Evolutionary conservation across 495 filamentous ascomycete species (phyloP), one percentile per base, ranked within the genome.

Genomic region (Hyaloscypha variabilis): DNA sequence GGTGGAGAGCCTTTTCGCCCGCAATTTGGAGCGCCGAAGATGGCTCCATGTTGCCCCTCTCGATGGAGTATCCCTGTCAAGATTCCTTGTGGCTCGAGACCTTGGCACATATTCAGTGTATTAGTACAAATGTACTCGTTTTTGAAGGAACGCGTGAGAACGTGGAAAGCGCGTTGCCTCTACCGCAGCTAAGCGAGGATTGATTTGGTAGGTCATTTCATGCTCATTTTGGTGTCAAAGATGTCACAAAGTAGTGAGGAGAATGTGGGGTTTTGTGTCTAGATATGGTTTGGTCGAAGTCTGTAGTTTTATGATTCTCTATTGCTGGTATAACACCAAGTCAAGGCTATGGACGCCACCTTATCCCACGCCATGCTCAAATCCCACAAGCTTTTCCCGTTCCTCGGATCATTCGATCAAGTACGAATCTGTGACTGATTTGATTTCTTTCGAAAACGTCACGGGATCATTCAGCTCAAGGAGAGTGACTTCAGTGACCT

Each of bases 401-500:
- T 61, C 49, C 6, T 25, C 50, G 23, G 26, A 30, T 79, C 87
- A 95, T 77, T 92, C 88, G 73, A 97, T 92, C 60, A 88, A 65
- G 78, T 91, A 97, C 34, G 83, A 86, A 57, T 96, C 94, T 2
- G 93, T 89, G 60, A 92, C 83, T 36, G 89, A 93, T 77, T 89
- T 94, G 67, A 97, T 80, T 51, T 97, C 94, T 79, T 96, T 97
- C 17, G 90, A 90, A 77, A 94, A 98, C 3, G 88, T 84, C 51
- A 97, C 86, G 63, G 90, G 87, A 74, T 97, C 90, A 60, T 90
- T 86, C 82, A 91, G 86, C 54, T 94, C 93, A 54, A 94, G 70
- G 63, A 98, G 78, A 8, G 85, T 82, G 23, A 93, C 88, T 49
- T 87, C 84, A 4, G 81, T 82, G 55, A 97, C 87, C 90, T 92